Evolutionary conservation across 805 yeast genomes (phyloP), one percentile per base, ranked within the genome.

Genomic region (Wickerhamiella parazyma): DNA sequence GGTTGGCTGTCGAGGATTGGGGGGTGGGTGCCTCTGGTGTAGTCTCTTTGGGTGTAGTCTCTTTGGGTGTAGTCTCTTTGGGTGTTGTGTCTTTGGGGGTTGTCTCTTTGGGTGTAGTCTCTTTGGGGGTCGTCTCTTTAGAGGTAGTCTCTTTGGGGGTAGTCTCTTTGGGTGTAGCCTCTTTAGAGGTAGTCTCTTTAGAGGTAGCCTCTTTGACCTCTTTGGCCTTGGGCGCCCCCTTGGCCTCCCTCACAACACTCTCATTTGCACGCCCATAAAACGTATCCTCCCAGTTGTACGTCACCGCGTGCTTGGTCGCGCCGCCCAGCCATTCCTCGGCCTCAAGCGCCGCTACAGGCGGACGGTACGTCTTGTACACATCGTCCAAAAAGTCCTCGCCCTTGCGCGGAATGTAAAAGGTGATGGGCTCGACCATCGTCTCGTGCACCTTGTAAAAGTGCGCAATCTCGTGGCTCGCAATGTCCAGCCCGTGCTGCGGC

Each of bases 381-480:
- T 87, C 97, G 36, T 72, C 80, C 63, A 91, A 95, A 69, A 91
- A 89, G 55, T 78, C 76, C 57, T 91, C 97, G 4, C 94, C 74
- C 60, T 86, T 80, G 69, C 97, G 76, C 51, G 98, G 99, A 46
- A 89, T 95, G 53, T 76, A 74, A 60, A 89, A 91, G 3, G 95
- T 82, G 43, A 91, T 72, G 12, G 96, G 96, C 67, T 91, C 97
- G 52, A 91, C 75, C 21, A 73, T 64, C 42, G 73, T 70, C 63
- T 91, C 97, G 52, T 79, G 80, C 24, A 84, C 82, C 67, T 91
- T 91, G 68, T 71, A 91, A 36, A 80, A 75, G 55, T 75, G 76
- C 46, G 84, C 69, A 34, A 91, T 76, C 63, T 91, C 98, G 59
- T 84, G 87, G 31, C 83, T 91, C 49, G 74, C 73, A 31, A 85